These are phyloP conservation scores for Lentinula sp. DNA, from an alignment of 768 basidiomycete species.

Conservation along the genomic window DNA sequence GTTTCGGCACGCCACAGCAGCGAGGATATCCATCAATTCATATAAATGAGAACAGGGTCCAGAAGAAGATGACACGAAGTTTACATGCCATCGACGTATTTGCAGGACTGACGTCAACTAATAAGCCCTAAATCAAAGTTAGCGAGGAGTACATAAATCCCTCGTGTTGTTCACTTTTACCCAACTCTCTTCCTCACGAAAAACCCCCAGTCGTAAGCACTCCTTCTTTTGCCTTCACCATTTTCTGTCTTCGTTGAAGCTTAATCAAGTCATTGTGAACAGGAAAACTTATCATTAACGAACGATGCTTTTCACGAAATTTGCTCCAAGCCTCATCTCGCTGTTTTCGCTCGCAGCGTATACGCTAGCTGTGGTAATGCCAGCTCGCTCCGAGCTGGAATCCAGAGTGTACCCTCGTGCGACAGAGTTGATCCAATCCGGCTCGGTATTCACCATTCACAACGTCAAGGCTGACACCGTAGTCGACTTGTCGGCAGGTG, in stretches of 20 bases:
- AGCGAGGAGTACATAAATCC: not conserved
- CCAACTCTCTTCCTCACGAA: not conserved
- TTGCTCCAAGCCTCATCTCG: not conserved
- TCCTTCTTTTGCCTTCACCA: not conserved
- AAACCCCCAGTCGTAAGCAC: not conserved
- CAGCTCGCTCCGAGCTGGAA: not conserved
- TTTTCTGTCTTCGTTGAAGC: not conserved
- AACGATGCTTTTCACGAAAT: not conserved
- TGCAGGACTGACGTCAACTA: not conserved
- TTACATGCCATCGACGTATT: not conserved
- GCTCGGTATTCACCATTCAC: constrained; percentile 36
- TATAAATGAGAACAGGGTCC: not conserved
- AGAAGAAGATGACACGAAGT: not conserved
- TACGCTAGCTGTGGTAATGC: not conserved
- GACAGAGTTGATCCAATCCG: constrained; percentile 25
- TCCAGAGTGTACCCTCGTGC: not conserved
- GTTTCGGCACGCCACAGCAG: not conserved
- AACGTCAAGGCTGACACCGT: constrained; percentile 49
- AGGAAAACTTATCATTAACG: not conserved
- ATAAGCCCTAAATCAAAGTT: not conserved
- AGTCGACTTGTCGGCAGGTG: constrained; percentile 49
- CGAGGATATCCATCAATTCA: not conserved
- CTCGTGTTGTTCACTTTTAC: not conserved
- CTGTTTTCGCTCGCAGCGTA: not conserved
- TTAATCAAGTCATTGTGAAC: not conserved